Evolutionary conservation across 805 yeast genomes (phyloP), one percentile per base, ranked within the genome.

Genomic region (Candida hispaniensis): DNA sequence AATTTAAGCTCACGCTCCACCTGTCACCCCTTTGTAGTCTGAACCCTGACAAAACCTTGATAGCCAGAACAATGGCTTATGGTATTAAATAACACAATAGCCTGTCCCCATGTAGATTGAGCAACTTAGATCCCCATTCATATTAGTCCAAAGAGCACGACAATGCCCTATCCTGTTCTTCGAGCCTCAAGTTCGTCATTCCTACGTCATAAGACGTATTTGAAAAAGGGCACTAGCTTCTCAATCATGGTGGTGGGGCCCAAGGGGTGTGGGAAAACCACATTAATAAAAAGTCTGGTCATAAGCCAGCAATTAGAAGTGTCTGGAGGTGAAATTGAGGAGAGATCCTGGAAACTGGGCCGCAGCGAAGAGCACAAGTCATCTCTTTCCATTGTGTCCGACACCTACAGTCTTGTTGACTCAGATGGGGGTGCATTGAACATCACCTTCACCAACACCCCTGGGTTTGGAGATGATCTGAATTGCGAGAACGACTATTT

Each of bases 381-480:
- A n/a, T n/a, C n/a, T n/a, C n/a, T n/a, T n/a, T n/a, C n/a, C n/a
- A n/a, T n/a, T n/a, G n/a, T n/a, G n/a, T n/a, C n/a, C n/a, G n/a
- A n/a, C n/a, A n/a, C n/a, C n/a, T n/a, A n/a, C n/a, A n/a, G n/a
- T n/a, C n/a, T n/a, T n/a, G n/a, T n/a, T n/a, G n/a, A n/a, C n/a
- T n/a, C n/a, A n/a, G n/a, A n/a, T n/a, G n/a, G n/a, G n/a, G n/a
- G n/a, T n/a, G n/a, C n/a, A 3, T 60, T 73, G 22, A 50, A 63
- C 19, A 60, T 81, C 44, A 71, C 71, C 43, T 62, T 78, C 30
- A 69, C 78, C 28, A 75, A 76, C 48, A 67, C 88, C 4, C 79
- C 83, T 14, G 91, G 88, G 1, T 73, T 78, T 49, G 91, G 88
- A 25, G 88, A 78, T 47, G 74, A 71, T 49, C 63, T 80, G 45